phyloP scores from a whole-genome alignment of 208 protist genomes.

The Leishmania martiniquensis region DNA sequence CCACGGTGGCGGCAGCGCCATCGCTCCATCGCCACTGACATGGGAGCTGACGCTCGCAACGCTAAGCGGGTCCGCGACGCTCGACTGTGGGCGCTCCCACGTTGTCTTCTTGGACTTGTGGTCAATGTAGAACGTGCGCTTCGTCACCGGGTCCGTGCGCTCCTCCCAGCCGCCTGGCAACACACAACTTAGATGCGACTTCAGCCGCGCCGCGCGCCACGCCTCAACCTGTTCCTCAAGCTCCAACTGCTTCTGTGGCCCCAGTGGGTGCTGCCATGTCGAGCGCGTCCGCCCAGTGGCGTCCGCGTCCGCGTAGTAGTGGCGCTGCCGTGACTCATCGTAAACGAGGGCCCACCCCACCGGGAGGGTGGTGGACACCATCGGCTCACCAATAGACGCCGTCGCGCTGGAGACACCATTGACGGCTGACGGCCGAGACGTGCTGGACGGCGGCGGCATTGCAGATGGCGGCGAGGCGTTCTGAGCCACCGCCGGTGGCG shows the following conservation, averaged over 20 bases:
- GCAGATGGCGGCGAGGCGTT: conserved; percentile 19
- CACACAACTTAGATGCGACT: conserved; percentile 4
- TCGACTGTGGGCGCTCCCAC: conserved; percentile 37
- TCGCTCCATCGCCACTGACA: neutral
- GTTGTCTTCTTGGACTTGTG: conserved; percentile 52
- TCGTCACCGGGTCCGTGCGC: conserved; percentile 29
- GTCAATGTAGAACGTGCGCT: conserved; percentile 60
- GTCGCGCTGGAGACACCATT: neutral
- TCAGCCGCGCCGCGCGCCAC: conserved; percentile 20
- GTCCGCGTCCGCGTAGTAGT: conserved; percentile 71
- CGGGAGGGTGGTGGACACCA: conserved; percentile 58
- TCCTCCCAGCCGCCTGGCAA: conserved; percentile 47
- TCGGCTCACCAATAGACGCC: conserved; percentile 34
- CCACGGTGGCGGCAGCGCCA: conserved; percentile 22
- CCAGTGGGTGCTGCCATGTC: conserved; percentile 75
- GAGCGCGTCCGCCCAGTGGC: conserved; percentile 30
- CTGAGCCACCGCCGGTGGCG: conserved; percentile 17
- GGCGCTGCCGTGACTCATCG: conserved; percentile 45
- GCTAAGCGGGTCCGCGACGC: neutral
- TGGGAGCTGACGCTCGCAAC: conserved; percentile 1
- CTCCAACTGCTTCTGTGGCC: conserved; percentile 46
- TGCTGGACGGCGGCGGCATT: conserved; percentile 21
- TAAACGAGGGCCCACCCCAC: conserved; percentile 62
- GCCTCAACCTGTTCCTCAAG: conserved; percentile 42
- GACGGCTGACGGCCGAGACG: neutral